These are phyloP conservation scores for Thymus quinquecostatus DNA, from an alignment of 257 asterid species.

Conservation along the genomic window DNA sequence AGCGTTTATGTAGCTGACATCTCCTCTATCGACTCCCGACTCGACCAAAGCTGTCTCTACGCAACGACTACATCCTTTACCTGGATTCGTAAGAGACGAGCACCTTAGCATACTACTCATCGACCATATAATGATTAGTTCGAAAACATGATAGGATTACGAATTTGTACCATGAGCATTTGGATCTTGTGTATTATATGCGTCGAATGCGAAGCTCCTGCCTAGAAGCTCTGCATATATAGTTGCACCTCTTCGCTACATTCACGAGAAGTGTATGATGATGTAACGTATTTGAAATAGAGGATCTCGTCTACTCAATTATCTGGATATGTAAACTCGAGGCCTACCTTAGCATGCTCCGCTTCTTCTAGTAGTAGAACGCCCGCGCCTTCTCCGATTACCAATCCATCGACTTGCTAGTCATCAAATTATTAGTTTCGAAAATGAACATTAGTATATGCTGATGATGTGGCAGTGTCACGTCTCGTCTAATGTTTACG, in stretches of 20 bases:
- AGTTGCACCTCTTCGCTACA: slow-evolving; percentile 50
- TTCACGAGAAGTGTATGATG: not conserved
- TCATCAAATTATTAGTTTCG: too few species aligned
- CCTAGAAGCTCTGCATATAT: slow-evolving; percentile 62
- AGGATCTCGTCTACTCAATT: not conserved
- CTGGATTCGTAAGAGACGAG: slow-evolving; percentile 20
- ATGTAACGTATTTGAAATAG: not conserved
- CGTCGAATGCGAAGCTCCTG: slow-evolving; percentile 54
- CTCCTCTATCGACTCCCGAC: slow-evolving; percentile 45
- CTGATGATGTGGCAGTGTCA: too few species aligned
- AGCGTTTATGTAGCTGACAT: slow-evolving; percentile 52
- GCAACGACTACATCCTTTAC: slow-evolving; percentile 43
- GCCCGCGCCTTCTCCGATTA: slow-evolving; percentile 62
- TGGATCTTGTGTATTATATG: slow-evolving; percentile 43
- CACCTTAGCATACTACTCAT: too few species aligned
- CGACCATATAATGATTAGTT: too few species aligned
- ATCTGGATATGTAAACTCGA: not conserved
- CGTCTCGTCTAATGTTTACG: too few species aligned
- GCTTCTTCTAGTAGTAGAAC: slow-evolving; percentile 56
- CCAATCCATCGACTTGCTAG: slow-evolving; percentile 53
- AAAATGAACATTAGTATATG: too few species aligned
- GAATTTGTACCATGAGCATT: slow-evolving; percentile 42
- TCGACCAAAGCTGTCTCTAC: slow-evolving; percentile 46
- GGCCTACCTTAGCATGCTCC: slow-evolving; percentile 50
- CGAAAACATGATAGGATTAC: too few species aligned